A percentile compares a stretch with the other conserved stretches of the same genome.
Conservation (phyloP, 2,329 filamentous ascomycete species). For the Ceratocystis lukuohia region DNA sequence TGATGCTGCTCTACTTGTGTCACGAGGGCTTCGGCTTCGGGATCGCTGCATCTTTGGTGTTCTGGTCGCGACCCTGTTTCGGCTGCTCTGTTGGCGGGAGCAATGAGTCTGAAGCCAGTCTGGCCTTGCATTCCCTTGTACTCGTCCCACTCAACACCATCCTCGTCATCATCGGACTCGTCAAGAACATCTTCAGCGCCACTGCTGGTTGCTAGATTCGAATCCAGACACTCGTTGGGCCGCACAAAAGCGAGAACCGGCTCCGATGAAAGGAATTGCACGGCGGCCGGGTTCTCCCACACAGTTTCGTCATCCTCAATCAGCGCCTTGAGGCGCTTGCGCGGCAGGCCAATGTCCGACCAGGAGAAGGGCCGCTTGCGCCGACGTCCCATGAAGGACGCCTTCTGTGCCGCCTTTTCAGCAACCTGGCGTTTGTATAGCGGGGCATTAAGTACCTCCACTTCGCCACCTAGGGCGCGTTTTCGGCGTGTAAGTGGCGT, state of each 20-base stretch:
- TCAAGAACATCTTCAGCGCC: neutral
- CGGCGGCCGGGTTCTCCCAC: slow-evolving; percentile 17
- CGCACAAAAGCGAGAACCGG: slow-evolving; percentile 17
- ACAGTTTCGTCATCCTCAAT: slow-evolving; percentile 18
- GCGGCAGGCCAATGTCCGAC: slow-evolving; percentile 15
- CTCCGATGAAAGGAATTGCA: slow-evolving; percentile 12
- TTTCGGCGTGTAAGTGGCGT: slow-evolving; percentile 14
- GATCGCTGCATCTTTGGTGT: neutral
- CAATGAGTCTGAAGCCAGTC: neutral
- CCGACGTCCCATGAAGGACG: neutral
- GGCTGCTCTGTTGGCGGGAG: neutral
- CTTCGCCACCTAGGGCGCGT: slow-evolving; percentile 25
- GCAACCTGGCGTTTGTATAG: slow-evolving; percentile 33
- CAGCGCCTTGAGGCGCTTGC: slow-evolving; percentile 14
- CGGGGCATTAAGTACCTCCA: slow-evolving; percentile 38
- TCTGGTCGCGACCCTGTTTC: neutral
- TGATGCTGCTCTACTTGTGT: neutral
- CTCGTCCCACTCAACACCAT: neutral
- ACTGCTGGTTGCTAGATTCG: neutral
- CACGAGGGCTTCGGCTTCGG: neutral
- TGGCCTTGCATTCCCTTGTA: neutral
- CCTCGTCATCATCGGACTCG: neutral
- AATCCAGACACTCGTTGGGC: slow-evolving; percentile 16
- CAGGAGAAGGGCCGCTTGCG: slow-evolving; percentile 17
- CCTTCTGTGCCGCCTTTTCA: slow-evolving; percentile 14